These are phyloP conservation scores for Suhomyces canberraensis DNA, from an alignment of 805 yeast species.

Conservation along the genomic window DNA sequence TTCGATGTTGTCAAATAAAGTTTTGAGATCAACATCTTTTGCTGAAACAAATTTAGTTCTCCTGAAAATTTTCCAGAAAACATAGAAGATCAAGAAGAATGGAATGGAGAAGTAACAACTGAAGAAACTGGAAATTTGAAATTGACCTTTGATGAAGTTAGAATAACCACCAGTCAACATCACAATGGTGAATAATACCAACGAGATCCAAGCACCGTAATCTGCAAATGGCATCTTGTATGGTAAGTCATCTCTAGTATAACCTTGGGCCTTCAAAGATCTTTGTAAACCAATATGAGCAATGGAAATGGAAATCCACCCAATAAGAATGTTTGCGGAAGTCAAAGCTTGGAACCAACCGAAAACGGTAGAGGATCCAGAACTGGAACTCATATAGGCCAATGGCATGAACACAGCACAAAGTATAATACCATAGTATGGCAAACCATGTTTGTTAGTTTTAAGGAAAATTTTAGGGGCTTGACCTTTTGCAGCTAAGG, in stretches of 20 bases:
- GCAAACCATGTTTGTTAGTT: conserved; percentile 32
- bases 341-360: conserved; percentile 33
- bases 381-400: conserved; percentile 30
- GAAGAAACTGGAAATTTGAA: too few species aligned
- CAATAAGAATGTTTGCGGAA: conserved; percentile 26
- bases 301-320: conserved; percentile 29
- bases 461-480: conserved; percentile 40
- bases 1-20: too few species aligned
- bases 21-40: too few species aligned
- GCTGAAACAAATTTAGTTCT: too few species aligned
- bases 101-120: too few species aligned
- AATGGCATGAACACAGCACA: conserved; percentile 31
- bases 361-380: conserved; percentile 26
- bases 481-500: conserved; percentile 34
- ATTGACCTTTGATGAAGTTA: conserved; percentile 31
- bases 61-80: too few species aligned
- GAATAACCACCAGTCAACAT: conserved; percentile 35
- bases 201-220: conserved; percentile 30
- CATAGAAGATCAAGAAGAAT: too few species aligned
- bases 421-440: conserved; percentile 23
- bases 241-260: conserved; percentile 29
- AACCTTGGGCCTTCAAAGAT: conserved; percentile 42
- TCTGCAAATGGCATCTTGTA: conserved; percentile 23
- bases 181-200: conserved; percentile 19
- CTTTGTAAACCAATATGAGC: conserved; percentile 29